phyloP scores from a whole-genome alignment of 805 yeast genomes.

The Cyberlindnera meyerae region DNA sequence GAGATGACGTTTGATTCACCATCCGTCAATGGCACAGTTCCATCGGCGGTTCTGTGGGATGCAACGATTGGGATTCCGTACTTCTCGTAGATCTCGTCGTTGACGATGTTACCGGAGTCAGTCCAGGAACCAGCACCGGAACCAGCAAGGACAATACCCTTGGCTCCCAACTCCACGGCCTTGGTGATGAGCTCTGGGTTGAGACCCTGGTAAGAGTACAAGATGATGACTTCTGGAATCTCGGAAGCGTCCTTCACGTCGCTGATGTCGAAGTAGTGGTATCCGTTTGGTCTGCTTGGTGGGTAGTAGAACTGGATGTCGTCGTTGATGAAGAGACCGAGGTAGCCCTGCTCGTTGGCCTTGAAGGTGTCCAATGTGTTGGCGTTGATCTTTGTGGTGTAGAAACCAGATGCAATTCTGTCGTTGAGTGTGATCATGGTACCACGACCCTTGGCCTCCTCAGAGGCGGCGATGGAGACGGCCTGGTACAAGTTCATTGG shows the following conservation, averaged over 20 bases:
- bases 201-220: slow-evolving; percentile 58
- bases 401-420: slow-evolving; percentile 62
- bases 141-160: slow-evolving; percentile 59
- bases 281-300: slow-evolving; percentile 43
- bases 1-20: slow-evolving; percentile 40
- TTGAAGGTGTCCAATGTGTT: slow-evolving; percentile 65
- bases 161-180: slow-evolving; percentile 39
- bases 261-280: slow-evolving; percentile 30
- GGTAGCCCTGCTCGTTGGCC: slow-evolving; percentile 60
- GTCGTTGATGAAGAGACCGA: slow-evolving; percentile 64
- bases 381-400: slow-evolving; percentile 63
- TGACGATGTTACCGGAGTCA: slow-evolving; percentile 40
- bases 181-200: slow-evolving; percentile 41
- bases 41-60: slow-evolving; percentile 62
- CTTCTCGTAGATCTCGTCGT: slow-evolving; percentile 32
- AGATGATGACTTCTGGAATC: slow-evolving; percentile 42
- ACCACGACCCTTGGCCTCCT: slow-evolving; percentile 51
- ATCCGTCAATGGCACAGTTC: slow-evolving; percentile 54
- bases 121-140: slow-evolving; percentile 61
- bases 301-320: slow-evolving; percentile 60
- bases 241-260: slow-evolving; percentile 20
- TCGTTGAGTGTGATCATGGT: slow-evolving; percentile 60
- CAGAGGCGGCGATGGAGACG: slow-evolving; percentile 51
- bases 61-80: slow-evolving; percentile 48
- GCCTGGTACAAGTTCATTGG: slow-evolving; percentile 71